Evolutionary conservation across 768 basidiomycete species (phyloP), one percentile per base, ranked within the genome.

Genomic region (Phlebiopsis flavidoalba): DNA sequence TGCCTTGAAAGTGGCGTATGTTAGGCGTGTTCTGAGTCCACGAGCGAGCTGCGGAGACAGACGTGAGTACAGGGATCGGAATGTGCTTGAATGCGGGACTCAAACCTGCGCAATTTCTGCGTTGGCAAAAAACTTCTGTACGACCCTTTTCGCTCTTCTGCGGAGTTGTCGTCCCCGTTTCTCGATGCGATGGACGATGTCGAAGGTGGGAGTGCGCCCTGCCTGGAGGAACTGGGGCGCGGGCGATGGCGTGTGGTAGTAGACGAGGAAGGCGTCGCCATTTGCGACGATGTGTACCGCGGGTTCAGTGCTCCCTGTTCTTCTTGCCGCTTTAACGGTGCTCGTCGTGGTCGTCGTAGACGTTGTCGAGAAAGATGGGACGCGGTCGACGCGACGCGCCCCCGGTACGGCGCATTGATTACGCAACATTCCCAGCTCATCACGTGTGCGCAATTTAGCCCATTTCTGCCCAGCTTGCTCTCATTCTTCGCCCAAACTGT

Each of bases 1-100:
- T 5, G 91, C 89, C 75, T 93, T 93, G 80, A 88, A 92, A 1
- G 88, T 87, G 22, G 91, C 91, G 73, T 91, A 91, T 0, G 89
- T 83, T 55, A 94, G 82, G 65, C 91, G 87, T 66, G 91, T 81
- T 63, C 92, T 85, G 59, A 94, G 80, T 57, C 83, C 86, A 70
- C 89, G 88, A 69, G 90, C 89, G 35, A 93, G 84, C 91, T 93
- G 76, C 58, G 66, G 62, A 43, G 69, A 31, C 26, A 31, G 26
- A 68, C 63, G 57, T 61, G 61, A 55, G 50, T 33, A 58, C 51
- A 35, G 58, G 52, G 45, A 10, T 51, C 43, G 54, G 56, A 63
- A n/a, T n/a, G 26, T 6, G 6, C 26, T 31, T 31, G 26, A 31
- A 31, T 31, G 6, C 68, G 67, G 79, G 82, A 64, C 57, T 68